Percentiles rank a stretch among this genome's conserved stretches.
Conservation (phyloP, 208 protist genomes). For the Tritrichomonas foetus region DNA sequence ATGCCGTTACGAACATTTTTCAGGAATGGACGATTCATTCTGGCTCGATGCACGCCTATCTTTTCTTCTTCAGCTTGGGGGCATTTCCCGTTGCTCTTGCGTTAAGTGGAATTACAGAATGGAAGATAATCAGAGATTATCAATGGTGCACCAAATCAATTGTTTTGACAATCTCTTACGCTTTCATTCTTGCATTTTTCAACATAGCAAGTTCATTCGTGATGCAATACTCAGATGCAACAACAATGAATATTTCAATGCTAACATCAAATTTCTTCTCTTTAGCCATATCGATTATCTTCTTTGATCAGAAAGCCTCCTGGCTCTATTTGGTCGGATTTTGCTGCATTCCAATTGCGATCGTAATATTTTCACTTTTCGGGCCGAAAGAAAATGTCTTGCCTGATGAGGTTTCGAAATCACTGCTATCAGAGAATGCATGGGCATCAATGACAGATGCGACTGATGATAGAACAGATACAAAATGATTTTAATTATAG, state of each 20-base stretch:
- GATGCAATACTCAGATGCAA: background rate
- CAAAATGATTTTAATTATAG: too few relatives aligned
- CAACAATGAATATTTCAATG: constrained; percentile 27
- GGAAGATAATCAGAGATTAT: background rate
- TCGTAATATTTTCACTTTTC: background rate
- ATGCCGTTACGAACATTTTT: background rate
- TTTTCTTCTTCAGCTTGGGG: background rate
- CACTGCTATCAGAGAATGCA: too few relatives aligned
- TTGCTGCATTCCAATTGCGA: background rate
- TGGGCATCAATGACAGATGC: too few relatives aligned
- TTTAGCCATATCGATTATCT: background rate
- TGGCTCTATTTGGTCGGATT: background rate
- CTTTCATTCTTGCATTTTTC: background rate
- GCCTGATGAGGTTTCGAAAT: too few relatives aligned
- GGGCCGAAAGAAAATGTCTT: background rate
- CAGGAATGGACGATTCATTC: background rate
- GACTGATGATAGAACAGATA: too few relatives aligned
- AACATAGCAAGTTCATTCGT: background rate
- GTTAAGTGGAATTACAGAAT: background rate
- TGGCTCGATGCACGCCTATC: background rate
- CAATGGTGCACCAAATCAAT: background rate
- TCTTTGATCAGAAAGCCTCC: background rate
- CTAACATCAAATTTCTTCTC: background rate
- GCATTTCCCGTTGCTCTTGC: background rate
- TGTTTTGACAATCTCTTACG: background rate